Base-by-base conservation (phyloP, 192 early-diverging fungal genomes). In the Mortierella claussenii region DNA sequence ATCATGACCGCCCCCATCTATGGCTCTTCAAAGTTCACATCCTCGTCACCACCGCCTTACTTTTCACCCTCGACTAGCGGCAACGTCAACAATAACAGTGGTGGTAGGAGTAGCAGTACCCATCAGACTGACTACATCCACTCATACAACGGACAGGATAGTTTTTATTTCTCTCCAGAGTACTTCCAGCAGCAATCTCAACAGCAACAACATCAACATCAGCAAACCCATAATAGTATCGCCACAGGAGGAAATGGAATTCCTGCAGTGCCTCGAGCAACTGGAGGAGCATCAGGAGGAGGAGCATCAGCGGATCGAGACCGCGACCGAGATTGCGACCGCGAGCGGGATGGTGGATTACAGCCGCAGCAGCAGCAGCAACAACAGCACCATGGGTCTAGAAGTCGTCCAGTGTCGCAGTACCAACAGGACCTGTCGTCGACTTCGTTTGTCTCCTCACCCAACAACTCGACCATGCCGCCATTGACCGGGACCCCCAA, bases 1-100 rank as follows among this genome's bases (percentile, higher is more conserved):
- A 55, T 74, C 47, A 57, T 65, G 56, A 75, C 71, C n/a, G 62
- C 71, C 0, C 63, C 71, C 44, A 54, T 74, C 59, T 65, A 75
- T 48, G 63, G 63, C 13, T 60, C 62, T 18, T 36, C 62, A 53
- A 74, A 65, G 62, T 74, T 74, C 17, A 43, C 40, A 21, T 28
- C 69, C 5, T 27, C 54, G 9, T 74, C 69, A n/a, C 61, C 60
- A 45, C 60, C 69, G 17, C 61, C 61, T 7, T 59, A 61, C 40
- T 51, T 34, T 18, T 49, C 62, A 24, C 32, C 57, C n/a, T 36
- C 43, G 4, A 42, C 30, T 9, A 60, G 33, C 36, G 49, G 37
- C 21, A 54, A 47, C 24, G 56, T 20, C 69, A 63, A 58, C 47
- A 31, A 34, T 54, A 44, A 60, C 34, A 26, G 48, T 33, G 28